Conservation (phyloP, 768 basidiomycete species). For the Mycena galericulata region DNA sequence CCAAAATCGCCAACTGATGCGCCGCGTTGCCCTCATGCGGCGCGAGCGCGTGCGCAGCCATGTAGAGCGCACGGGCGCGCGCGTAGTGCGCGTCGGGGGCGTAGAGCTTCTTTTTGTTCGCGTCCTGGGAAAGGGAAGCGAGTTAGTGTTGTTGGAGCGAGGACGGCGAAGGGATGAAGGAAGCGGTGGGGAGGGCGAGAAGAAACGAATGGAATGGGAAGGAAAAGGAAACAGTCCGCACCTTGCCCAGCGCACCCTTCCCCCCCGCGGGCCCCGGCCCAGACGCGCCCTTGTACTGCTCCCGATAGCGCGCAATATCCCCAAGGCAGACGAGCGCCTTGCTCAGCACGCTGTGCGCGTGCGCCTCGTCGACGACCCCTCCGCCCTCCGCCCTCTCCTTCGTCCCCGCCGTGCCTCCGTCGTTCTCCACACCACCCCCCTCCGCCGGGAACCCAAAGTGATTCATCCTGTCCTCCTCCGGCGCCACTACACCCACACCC, state of each 20-base stretch:
- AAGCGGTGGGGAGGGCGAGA: too few species aligned
- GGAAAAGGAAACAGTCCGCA: too few species aligned
- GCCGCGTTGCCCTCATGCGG: conserved; percentile 95
- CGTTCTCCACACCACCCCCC: conserved; percentile 51
- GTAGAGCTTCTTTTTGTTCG: conserved; percentile 63
- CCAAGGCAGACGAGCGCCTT: conserved; percentile 94
- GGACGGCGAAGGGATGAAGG: too few species aligned
- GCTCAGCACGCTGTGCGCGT: conserved; percentile 73
- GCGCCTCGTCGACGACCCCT: conserved; percentile 60
- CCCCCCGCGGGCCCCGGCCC: too few species aligned
- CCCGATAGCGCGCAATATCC: conserved; percentile 93
- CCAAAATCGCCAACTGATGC: conserved; percentile 91
- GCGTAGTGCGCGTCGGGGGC: conserved; percentile 87
- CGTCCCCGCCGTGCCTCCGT: conserved; percentile 23
- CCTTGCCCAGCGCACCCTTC: too few species aligned
- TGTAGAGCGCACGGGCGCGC: conserved; percentile 82
- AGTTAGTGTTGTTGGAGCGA: too few species aligned
- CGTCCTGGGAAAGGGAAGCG: too few species aligned
- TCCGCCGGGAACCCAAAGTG: conserved; percentile 53
- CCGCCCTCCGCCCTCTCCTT: neutral
- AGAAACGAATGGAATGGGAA: too few species aligned
- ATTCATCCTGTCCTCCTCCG: conserved; percentile 22
- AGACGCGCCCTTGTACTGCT: conserved; percentile 86
- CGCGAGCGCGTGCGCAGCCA: conserved; percentile 83
- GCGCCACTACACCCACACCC: too few species aligned